These are phyloP conservation scores for Butyriboletus loyo DNA, from an alignment of 768 basidiomycete genomes.

Conservation along the genomic window DNA sequence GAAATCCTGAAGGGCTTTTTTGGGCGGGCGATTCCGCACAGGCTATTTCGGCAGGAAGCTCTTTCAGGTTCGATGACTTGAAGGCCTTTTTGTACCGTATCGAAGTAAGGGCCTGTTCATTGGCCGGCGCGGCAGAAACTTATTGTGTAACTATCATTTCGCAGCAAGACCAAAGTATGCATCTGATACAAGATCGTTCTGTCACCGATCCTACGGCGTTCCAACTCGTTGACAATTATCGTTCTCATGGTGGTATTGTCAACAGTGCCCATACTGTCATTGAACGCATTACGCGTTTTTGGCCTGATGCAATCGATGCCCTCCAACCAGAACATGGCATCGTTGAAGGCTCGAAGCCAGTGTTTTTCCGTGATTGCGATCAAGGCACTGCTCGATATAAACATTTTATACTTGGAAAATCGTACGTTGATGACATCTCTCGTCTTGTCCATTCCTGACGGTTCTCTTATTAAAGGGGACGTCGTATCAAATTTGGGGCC, in stretches of 20 bases:
- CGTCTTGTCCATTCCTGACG: constrained; percentile 6
- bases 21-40: constrained; percentile 84
- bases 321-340: constrained; percentile 55
- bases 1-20: constrained; percentile 64
- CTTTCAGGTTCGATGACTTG: constrained; percentile 69
- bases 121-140: too few species aligned
- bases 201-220: constrained; percentile 40
- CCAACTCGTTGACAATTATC: constrained; percentile 61
- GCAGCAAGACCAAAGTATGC: constrained; percentile 22
- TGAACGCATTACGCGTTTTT: constrained; percentile 57
- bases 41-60: constrained; percentile 69
- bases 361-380: constrained; percentile 54
- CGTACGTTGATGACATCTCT: constrained; percentile 30
- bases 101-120: constrained; percentile 42
- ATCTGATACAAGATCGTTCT: constrained; percentile 10
- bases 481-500: constrained; percentile 57
- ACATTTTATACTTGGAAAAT: constrained; percentile 54
- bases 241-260: constrained; percentile 74
- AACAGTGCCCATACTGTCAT: constrained; percentile 65
- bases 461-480: constrained; percentile 35
- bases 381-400: constrained; percentile 43
- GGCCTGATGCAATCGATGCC: constrained; percentile 62
- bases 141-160: too few species aligned
- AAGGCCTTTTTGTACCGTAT: constrained; percentile 63
- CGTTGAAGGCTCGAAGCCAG: constrained; percentile 51